A percentile compares a stretch with the other conserved stretches of the same genome.
Evolutionary conservation across 2,329 filamentous ascomycete genomes (phyloP).

Genomic region (Penicillium frequentans): DNA sequence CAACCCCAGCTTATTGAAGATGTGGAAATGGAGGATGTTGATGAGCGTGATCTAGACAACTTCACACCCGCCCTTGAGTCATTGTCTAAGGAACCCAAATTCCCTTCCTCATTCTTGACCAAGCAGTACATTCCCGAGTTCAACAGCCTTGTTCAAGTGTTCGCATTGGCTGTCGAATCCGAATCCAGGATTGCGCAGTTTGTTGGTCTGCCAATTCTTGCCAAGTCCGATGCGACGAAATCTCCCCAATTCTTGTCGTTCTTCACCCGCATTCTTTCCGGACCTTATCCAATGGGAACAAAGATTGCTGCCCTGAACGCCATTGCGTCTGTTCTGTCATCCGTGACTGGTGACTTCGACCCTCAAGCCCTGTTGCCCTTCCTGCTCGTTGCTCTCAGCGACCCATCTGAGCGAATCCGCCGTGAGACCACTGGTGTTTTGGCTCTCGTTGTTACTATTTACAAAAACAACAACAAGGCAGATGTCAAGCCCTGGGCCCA

Average conservation of each 20-base stretch:
- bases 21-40: slow-evolving; percentile 50
- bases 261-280: slow-evolving; percentile 72
- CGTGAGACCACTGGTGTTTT: slow-evolving; percentile 71
- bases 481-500: slow-evolving; percentile 57
- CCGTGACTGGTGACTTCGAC: slow-evolving; percentile 57
- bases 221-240: slow-evolving; percentile 49
- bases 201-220: slow-evolving; percentile 38
- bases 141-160: slow-evolving; percentile 38
- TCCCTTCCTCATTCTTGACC: slow-evolving; percentile 40
- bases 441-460: slow-evolving; percentile 55
- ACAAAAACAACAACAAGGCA: slow-evolving; percentile 49
- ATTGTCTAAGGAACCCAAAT: slow-evolving; percentile 28
- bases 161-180: slow-evolving; percentile 34
- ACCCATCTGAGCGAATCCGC: slow-evolving; percentile 73
- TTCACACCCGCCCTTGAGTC: slow-evolving; percentile 36
- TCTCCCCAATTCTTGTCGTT: slow-evolving; percentile 72
- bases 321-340: slow-evolving; percentile 57
- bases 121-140: slow-evolving; percentile 35
- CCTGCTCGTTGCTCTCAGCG: slow-evolving; percentile 69
- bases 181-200: slow-evolving; percentile 35
- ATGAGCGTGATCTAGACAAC: slow-evolving; percentile 27
- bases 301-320: slow-evolving; percentile 69
- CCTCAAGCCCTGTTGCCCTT: slow-evolving; percentile 84
- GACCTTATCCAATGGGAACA: slow-evolving; percentile 67
- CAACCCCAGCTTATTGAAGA: slow-evolving; percentile 54